Percentiles rank a stretch among this genome's conserved stretches.
Conservation (phyloP, 2,329 filamentous ascomycete species). For the Aspergillus calidoustus region DNA sequence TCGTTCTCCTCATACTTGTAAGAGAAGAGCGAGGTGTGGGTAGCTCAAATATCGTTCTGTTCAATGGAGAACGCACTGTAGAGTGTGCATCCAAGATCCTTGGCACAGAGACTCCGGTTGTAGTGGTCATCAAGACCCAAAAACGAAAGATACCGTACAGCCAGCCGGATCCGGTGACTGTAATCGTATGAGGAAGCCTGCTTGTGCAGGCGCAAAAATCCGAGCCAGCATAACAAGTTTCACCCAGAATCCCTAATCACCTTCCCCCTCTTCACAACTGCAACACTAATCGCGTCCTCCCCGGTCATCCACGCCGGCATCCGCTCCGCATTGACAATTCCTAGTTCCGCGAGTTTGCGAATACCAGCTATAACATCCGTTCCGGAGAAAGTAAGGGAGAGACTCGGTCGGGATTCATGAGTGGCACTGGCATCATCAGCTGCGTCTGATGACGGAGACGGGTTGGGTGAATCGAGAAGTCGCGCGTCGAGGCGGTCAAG, state of each 20-base stretch:
- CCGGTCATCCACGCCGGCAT: conserved; percentile 94
- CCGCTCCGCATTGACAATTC: conserved; percentile 70
- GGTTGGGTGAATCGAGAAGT: conserved; percentile 48
- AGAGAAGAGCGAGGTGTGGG: background rate
- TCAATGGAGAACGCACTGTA: background rate
- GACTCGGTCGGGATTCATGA: conserved; percentile 26
- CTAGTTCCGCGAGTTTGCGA: conserved; percentile 75
- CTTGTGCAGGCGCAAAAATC: background rate
- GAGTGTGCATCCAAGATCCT: background rate
- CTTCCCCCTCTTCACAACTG: conserved; percentile 68
- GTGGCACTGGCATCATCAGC: conserved; percentile 11
- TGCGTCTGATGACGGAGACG: conserved; percentile 16
- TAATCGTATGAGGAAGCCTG: background rate
- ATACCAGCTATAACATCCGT: conserved; percentile 81
- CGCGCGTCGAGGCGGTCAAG: conserved; percentile 56
- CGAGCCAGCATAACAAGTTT: background rate
- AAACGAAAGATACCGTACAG: background rate
- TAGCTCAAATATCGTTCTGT: background rate
- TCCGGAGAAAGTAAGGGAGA: conserved; percentile 70
- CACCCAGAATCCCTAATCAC: conserved; percentile 27
- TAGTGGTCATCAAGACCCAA: background rate
- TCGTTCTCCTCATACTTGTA: background rate
- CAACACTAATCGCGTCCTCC: conserved; percentile 78
- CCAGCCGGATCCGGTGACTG: background rate
- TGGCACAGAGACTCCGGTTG: background rate